These are phyloP conservation scores for Ramularia collo-cygni DNA, from an alignment of 2,329 filamentous ascomycete genomes.

Conservation along the genomic window DNA sequence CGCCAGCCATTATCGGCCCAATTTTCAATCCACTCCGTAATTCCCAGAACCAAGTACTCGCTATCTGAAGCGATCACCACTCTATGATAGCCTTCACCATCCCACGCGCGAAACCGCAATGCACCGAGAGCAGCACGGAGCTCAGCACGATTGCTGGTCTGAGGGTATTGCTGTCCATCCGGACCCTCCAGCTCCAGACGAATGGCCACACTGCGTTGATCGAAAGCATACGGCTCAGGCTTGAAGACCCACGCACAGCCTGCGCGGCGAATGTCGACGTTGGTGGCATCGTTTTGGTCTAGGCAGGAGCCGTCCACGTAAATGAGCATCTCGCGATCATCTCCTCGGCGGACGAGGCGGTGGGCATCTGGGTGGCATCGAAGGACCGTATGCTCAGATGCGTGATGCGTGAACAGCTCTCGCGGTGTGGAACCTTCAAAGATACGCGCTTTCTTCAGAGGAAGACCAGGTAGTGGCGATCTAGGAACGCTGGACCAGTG, in stretches of 20 bases:
- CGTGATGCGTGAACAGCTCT: conserved; percentile 2
- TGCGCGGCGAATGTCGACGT: not conserved
- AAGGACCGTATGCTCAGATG: conserved; percentile 1
- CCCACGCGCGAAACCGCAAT: conserved; percentile 3
- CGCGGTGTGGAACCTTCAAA: conserved; percentile 2
- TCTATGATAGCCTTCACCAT: conserved; percentile 1
- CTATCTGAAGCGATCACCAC: conserved; percentile 4
- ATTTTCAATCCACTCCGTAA: conserved; percentile 3
- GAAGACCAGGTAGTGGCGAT: too few relatives aligned
- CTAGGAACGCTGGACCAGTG: too few relatives aligned
- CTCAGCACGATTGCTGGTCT: conserved; percentile 6
- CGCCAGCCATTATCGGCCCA: conserved; percentile 1
- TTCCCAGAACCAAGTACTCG: conserved; percentile 4
- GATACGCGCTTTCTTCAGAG: not conserved
- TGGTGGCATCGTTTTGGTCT: conserved; percentile 1
- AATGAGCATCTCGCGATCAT: conserved; percentile 2
- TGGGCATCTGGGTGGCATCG: not conserved
- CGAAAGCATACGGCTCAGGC: not conserved
- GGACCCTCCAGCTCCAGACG: conserved; percentile 1
- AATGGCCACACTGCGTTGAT: not conserved
- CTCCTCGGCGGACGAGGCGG: conserved; percentile 1
- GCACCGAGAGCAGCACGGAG: conserved; percentile 4
- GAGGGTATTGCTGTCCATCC: not conserved
- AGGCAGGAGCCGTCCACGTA: conserved; percentile 4
- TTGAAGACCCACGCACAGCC: conserved; percentile 2